phyloP scores from a whole-genome alignment of 108 stramenopile species.

The Conticribra guillardii region DNA sequence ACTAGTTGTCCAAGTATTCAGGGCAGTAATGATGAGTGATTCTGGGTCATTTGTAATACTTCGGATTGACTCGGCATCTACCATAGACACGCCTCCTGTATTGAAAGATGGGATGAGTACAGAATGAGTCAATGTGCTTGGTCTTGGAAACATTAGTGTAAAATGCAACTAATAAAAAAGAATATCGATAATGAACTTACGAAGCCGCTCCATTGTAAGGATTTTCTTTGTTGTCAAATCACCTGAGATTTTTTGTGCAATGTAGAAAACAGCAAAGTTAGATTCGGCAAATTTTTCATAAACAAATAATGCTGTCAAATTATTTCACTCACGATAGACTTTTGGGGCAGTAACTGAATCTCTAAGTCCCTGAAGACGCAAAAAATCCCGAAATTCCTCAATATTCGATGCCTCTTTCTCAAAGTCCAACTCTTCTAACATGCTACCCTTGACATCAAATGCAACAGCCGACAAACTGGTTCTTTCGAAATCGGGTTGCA shows the following conservation, averaged over 20 bases:
- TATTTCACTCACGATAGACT: conserved; percentile 60
- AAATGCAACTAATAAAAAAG: no score
- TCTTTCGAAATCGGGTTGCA: conserved; percentile 91
- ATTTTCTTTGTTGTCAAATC: conserved; percentile 79
- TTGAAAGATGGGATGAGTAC: not conserved
- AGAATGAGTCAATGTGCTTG: no score
- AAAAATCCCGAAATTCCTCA: conserved; percentile 87
- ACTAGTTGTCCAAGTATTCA: conserved; percentile 92
- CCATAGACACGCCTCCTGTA: conserved; percentile 77
- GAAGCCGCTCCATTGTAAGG: conserved; percentile 90
- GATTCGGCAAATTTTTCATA: no score
- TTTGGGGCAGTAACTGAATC: conserved; percentile 78
- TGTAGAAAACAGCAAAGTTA: no score
- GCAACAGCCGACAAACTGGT: conserved; percentile 86
- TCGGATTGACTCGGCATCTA: conserved; percentile 82
- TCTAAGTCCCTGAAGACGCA: conserved; percentile 64
- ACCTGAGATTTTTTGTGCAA: not conserved
- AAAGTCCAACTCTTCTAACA: conserved; percentile 96
- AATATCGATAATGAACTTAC: no score
- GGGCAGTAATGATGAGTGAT: conserved; percentile 86
- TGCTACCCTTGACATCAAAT: conserved; percentile 84
- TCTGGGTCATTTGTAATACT: conserved; percentile 80
- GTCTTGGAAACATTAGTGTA: no score
- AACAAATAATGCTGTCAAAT: no score
- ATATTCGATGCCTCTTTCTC: conserved; percentile 90